A percentile compares a stretch with the other conserved stretches of the same genome.
These are phyloP conservation scores for Dillenia turbinata DNA, from an alignment of 164 flowering plant species.

Conservation along the genomic window DNA sequence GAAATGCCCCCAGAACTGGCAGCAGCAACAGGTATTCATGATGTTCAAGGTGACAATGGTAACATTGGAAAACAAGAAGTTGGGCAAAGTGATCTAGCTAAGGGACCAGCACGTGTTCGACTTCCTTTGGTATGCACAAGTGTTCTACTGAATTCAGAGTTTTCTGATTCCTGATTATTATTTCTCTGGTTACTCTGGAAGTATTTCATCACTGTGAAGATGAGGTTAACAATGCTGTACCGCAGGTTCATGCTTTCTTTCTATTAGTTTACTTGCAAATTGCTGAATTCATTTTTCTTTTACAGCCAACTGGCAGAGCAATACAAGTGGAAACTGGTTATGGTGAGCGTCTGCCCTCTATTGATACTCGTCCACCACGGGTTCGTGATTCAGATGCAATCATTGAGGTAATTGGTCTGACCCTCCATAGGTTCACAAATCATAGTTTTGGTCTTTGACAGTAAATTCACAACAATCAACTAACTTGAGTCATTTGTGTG, in stretches of 20 bases:
- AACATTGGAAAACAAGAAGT: conserved; percentile 44
- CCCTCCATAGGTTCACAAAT: too few species aligned
- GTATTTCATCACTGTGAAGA: neutral
- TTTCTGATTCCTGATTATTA: too few species aligned
- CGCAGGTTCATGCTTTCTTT: neutral
- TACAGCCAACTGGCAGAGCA: conserved; percentile 91
- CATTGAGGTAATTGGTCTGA: conserved; percentile 59
- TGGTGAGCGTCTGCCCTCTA: conserved; percentile 57
- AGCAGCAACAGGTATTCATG: conserved; percentile 81
- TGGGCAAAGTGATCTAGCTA: conserved; percentile 46
- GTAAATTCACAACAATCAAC: neutral
- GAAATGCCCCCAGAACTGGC: conserved; percentile 98
- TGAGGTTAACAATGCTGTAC: neutral
- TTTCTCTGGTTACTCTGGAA: neutral
- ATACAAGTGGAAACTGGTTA: conserved; percentile 55
- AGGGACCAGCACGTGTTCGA: conserved; percentile 47
- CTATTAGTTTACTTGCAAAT: neutral
- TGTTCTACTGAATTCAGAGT: neutral
- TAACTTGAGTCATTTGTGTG: conserved; percentile 17
- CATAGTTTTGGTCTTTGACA: neutral
- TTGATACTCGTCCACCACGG: conserved; percentile 49
- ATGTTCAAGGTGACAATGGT: conserved; percentile 47
- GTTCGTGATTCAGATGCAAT: conserved; percentile 74
- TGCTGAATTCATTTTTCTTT: conserved; percentile 9
- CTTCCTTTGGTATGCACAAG: conserved; percentile 61